Evolutionary conservation across 1,284 basidiomycete species (phyloP).

Genomic region (Phylloboletellus chloephorus): DNA sequence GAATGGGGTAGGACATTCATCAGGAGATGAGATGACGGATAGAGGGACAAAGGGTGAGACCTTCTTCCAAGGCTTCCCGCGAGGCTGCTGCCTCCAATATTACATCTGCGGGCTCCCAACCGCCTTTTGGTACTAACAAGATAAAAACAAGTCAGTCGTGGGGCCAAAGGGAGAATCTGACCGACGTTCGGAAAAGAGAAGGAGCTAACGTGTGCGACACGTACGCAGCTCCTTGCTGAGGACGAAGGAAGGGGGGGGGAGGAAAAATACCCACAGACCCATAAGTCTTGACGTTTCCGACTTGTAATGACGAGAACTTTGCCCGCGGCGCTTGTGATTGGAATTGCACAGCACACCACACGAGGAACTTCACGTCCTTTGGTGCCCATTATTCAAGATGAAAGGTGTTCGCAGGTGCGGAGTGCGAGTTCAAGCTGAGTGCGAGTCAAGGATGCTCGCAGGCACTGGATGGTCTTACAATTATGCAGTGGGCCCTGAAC

Average conservation of each 20-base stretch:
- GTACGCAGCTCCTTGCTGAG: slow-evolving; percentile 3
- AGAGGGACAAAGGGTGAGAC: slow-evolving; percentile 79
- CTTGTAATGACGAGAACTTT: slow-evolving; percentile 78
- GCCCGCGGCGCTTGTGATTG: slow-evolving; percentile 61
- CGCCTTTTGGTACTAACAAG: slow-evolving; percentile 77
- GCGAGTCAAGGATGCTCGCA: neutral
- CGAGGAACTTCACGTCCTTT: slow-evolving; percentile 73
- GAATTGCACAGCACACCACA: slow-evolving; percentile 82
- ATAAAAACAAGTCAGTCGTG: slow-evolving; percentile 14
- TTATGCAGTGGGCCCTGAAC: slow-evolving; percentile 1
- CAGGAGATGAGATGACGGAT: slow-evolving; percentile 65
- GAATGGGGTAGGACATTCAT: slow-evolving; percentile 47
- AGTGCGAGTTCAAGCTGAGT: slow-evolving; percentile 1
- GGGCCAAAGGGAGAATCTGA: slow-evolving; percentile 5
- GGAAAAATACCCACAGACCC: slow-evolving; percentile 70
- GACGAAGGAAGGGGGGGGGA: slow-evolving; percentile 3
- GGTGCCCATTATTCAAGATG: slow-evolving; percentile 52
- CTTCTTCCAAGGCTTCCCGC: slow-evolving; percentile 87
- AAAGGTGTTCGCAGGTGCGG: slow-evolving; percentile 14
- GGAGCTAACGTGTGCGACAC: slow-evolving; percentile 10
- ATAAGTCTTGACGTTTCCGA: slow-evolving; percentile 68
- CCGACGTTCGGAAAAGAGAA: slow-evolving; percentile 11
- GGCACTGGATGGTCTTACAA: slow-evolving; percentile 1
- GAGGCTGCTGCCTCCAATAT: slow-evolving; percentile 77
- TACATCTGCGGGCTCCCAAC: slow-evolving; percentile 75